Conservation (phyloP, 2,329 filamentous ascomycete genomes). For the Aspergillus hortae region DNA sequence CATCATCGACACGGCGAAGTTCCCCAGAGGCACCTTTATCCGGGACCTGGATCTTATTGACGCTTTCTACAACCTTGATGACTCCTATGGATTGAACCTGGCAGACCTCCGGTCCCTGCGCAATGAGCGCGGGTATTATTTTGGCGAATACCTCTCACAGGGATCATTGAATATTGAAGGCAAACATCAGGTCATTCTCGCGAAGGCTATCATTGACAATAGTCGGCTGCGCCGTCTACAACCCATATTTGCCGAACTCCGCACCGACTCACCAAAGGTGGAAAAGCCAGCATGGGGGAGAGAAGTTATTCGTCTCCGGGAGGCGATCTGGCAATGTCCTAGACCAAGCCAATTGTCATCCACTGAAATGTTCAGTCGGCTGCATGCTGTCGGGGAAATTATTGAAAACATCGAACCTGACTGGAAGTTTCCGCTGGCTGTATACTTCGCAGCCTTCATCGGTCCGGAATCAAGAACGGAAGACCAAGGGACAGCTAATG, state of each 20-base stretch:
- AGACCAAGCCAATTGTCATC: not conserved
- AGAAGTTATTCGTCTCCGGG: not conserved
- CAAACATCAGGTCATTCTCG: constrained; percentile 12
- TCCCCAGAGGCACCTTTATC: constrained; percentile 14
- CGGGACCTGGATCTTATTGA: constrained; percentile 15
- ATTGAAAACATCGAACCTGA: not conserved
- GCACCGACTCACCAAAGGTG: not conserved
- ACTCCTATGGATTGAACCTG: not conserved
- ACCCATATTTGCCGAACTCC: constrained; percentile 7
- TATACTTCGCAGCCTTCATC: not conserved
- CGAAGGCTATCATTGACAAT: constrained; percentile 13
- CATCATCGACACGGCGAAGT: constrained; percentile 12
- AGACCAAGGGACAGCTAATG: not conserved
- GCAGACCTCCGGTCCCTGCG: constrained; percentile 5
- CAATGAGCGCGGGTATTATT: constrained; percentile 5
- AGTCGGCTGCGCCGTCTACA: constrained; percentile 11
- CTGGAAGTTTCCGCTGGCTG: not conserved
- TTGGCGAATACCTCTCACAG: constrained; percentile 19
- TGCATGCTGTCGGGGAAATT: not conserved
- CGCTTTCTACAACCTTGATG: constrained; percentile 9
- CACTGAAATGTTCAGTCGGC: not conserved
- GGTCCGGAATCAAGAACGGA: not conserved
- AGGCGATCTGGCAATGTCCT: not conserved
- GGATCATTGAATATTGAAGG: constrained; percentile 14
- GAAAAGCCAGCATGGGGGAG: not conserved